Evolutionary conservation across 179 eudicot species (phyloP), one percentile per base, ranked within the genome.

Genomic region (Drosera spatulata): DNA sequence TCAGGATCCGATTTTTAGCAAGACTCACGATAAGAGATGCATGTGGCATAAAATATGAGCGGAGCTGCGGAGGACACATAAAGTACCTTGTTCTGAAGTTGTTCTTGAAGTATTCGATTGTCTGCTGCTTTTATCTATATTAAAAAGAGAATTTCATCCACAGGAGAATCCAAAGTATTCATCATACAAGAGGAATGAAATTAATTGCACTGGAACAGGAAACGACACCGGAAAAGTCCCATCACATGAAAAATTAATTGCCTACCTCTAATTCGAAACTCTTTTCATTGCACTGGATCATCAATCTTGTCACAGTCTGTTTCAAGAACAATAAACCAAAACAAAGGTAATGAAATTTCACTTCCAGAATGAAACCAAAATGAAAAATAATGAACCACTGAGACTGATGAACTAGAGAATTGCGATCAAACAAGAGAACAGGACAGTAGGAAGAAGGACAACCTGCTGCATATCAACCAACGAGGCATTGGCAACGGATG

Each of bases 391-490:
- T 58, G 45, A 44, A 22, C 33, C 33, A 22, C 33, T 22, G 33
- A 0, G 33, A 22, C 33, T 22, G 33, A 22, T 22, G 33, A 22
- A 22, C 33, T 0, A 22, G 33, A 22, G 33, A 22, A 22, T 22
- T 22, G 33, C 1, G 33, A 22, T 22, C 33, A 22, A 22, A 22
- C 33, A 22, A 22, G 33, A 22, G 33, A 22, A 22, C 33, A 22
- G 33, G 33, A 60, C 2, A 56, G n/a, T 10, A 55, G 39, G 42
- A 66, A 66, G 57, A 43, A 64, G 61, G 53, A 53, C 9, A 75
- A 94, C 99, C 91, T 90, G 95, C 70, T 94, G 96, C 99, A 94
- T 83, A 60, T 94, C 95, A 64, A 82, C 81, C 55, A 85, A 50
- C 41, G 99, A 87, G 47, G 96, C 78, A 78, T 82, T 91, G 51